Percentiles rank a stretch among this genome's conserved stretches.
Evolutionary conservation across 306 rosid species (phyloP).

Genomic region (Albizia julibrissin): DNA sequence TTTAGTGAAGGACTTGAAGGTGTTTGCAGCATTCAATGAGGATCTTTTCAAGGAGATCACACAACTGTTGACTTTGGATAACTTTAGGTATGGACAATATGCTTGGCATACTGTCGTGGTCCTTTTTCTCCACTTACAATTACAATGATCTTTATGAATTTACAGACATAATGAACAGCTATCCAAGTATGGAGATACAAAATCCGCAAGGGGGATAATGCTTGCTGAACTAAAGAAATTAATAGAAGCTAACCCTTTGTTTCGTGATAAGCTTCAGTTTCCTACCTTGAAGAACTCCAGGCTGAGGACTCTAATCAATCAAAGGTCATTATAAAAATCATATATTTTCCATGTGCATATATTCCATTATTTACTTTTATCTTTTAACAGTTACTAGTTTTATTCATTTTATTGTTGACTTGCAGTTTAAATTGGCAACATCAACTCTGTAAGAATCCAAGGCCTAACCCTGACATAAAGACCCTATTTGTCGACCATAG

Average conservation of each 20-base stretch:
- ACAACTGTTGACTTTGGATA: constrained; percentile 88
- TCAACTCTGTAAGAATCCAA: constrained; percentile 98
- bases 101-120: constrained; percentile 27
- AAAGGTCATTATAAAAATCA: constrained; percentile 64
- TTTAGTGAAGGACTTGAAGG: constrained; percentile 97
- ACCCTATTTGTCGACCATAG: constrained; percentile 97
- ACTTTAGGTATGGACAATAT: constrained; percentile 76
- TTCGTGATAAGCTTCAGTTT: constrained; percentile 98
- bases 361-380: constrained; percentile 16
- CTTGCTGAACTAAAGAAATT: constrained; percentile 94
- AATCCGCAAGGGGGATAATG: constrained; percentile 98
- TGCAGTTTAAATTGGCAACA: constrained; percentile 99
- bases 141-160: constrained; percentile 28
- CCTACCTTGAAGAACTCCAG: constrained; percentile 95
- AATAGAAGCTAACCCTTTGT: constrained; percentile 97
- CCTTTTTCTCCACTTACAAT: not conserved
- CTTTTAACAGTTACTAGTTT: constrained; percentile 18
- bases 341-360: constrained; percentile 6
- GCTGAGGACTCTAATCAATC: constrained; percentile 93
- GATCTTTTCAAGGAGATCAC: constrained; percentile 98
- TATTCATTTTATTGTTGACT: constrained; percentile 23
- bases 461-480: constrained; percentile 98
- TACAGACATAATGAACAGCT: constrained; percentile 97
- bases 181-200: constrained; percentile 97
- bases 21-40: constrained; percentile 92